These are phyloP conservation scores for Auricularia sp. DNA, from an alignment of 768 basidiomycete species.

Conservation along the genomic window DNA sequence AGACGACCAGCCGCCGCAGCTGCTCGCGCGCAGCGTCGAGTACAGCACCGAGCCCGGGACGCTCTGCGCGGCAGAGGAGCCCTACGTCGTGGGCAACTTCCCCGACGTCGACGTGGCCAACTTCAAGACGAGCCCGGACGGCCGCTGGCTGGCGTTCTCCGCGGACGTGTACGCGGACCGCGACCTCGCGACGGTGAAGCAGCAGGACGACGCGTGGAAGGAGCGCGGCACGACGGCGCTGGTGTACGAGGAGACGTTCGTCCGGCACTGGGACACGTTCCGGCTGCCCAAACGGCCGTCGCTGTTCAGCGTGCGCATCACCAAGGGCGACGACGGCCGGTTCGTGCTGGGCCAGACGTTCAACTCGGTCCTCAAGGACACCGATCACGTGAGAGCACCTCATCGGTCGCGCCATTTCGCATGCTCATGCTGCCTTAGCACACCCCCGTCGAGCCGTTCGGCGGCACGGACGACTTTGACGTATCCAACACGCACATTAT, in stretches of 20 bases:
- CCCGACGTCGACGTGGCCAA: constrained; percentile 52
- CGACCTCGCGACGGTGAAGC: constrained; percentile 53
- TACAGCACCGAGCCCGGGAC: constrained; percentile 17
- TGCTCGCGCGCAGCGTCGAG: constrained; percentile 51
- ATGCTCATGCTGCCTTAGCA: constrained; percentile 30
- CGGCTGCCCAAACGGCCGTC: constrained; percentile 56
- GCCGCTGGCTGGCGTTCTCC: constrained; percentile 69
- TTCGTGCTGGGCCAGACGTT: constrained; percentile 48
- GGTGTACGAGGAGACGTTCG: constrained; percentile 60
- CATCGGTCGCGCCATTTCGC: constrained; percentile 4
- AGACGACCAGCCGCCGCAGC: constrained; percentile 38
- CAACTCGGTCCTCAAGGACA: constrained; percentile 52
- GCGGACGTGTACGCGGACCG: constrained; percentile 73
- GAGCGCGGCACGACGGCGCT: constrained; percentile 61
- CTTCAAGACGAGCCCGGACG: constrained; percentile 52
- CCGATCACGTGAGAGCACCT: constrained; percentile 49
- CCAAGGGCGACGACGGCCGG: constrained; percentile 33
- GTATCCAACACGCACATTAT: constrained; percentile 58
- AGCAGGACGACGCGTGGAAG: constrained; percentile 63
- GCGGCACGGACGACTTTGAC: constrained; percentile 74
- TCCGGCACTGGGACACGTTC: constrained; percentile 77
- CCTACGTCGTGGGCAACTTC: constrained; percentile 46
- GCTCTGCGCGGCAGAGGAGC: constrained; percentile 17
- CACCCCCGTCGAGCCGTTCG: constrained; percentile 76
- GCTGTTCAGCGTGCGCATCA: constrained; percentile 59